Evolutionary conservation across 2,329 filamentous ascomycete genomes (phyloP).

Genomic region (Endoconidiophora polonica): DNA sequence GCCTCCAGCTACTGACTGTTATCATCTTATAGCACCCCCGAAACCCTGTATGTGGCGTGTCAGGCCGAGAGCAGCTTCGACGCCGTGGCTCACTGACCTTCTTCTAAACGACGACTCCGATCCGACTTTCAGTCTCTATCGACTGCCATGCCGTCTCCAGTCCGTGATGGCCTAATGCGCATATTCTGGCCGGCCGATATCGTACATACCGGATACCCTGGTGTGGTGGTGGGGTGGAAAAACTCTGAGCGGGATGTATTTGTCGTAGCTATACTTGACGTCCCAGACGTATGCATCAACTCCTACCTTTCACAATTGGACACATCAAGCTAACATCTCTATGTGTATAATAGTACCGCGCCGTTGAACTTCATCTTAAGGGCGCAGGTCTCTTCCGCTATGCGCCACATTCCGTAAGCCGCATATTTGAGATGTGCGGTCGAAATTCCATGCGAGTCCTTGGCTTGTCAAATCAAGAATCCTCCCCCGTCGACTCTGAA

Average conservation of each 20-base stretch:
- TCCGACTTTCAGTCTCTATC: slow-evolving; percentile 14
- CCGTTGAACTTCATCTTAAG: slow-evolving; percentile 76
- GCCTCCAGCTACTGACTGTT: not conserved
- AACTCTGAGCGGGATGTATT: slow-evolving; percentile 86
- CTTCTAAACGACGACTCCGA: slow-evolving; percentile 41
- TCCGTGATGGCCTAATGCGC: slow-evolving; percentile 81
- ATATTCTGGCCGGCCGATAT: slow-evolving; percentile 96
- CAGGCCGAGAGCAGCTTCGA: slow-evolving; percentile 85
- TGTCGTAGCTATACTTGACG: slow-evolving; percentile 74
- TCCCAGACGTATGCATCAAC: slow-evolving; percentile 56
- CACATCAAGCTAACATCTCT: slow-evolving; percentile 13
- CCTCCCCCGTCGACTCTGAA: slow-evolving; percentile 38
- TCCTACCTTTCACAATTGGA: not conserved
- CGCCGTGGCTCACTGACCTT: slow-evolving; percentile 55
- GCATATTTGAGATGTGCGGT: slow-evolving; percentile 74
- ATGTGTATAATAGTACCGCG: slow-evolving; percentile 37
- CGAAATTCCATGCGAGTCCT: slow-evolving; percentile 71
- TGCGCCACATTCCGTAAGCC: slow-evolving; percentile 60
- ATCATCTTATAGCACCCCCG: slow-evolving; percentile 54
- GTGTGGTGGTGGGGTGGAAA: slow-evolving; percentile 86
- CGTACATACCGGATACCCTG: slow-evolving; percentile 51
- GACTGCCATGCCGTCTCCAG: slow-evolving; percentile 40
- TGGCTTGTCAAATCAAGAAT: slow-evolving; percentile 56
- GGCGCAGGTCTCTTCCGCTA: slow-evolving; percentile 70
- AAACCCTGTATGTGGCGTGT: slow-evolving; percentile 62